phyloP scores from a whole-genome alignment of 1,139 yeast genomes.

The Scheffersomyces illinoinensis region DNA sequence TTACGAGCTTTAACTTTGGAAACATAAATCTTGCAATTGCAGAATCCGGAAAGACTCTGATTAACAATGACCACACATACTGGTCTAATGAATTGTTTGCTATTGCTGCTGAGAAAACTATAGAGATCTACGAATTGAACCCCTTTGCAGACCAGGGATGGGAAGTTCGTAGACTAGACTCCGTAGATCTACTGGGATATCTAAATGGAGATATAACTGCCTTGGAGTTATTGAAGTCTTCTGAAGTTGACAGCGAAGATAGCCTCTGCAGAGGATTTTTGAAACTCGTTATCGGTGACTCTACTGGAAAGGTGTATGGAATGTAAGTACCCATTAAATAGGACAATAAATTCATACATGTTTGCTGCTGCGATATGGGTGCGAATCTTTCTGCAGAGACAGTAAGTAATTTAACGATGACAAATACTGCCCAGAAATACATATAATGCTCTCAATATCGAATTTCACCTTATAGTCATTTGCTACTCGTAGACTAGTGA shows the following conservation, averaged over 20 bases:
- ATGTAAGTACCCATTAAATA: constrained; percentile 9
- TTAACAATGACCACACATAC: constrained; percentile 30
- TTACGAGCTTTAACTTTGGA: constrained; percentile 33
- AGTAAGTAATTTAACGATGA: neutral
- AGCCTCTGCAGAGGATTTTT: constrained; percentile 35
- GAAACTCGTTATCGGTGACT: constrained; percentile 37
- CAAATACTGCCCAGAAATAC: neutral
- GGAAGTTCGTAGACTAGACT: constrained; percentile 20
- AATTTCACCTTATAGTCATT: neutral
- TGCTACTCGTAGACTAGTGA: neutral
- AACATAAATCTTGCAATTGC: constrained; percentile 30
- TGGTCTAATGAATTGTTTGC: constrained; percentile 42
- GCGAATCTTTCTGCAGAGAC: neutral
- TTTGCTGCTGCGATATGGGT: neutral
- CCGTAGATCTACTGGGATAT: constrained; percentile 13
- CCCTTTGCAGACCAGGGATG: constrained; percentile 19
- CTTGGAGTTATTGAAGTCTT: constrained; percentile 27
- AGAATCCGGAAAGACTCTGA: constrained; percentile 24
- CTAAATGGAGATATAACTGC: constrained; percentile 9
- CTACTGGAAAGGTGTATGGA: constrained; percentile 37
- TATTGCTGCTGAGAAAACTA: constrained; percentile 20
- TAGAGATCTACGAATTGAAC: constrained; percentile 30
- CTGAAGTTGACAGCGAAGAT: constrained; percentile 39
- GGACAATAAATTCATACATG: neutral
- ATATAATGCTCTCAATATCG: neutral